Base-by-base conservation (phyloP, 345 rosid species). In the Aurinia saxatilis region DNA sequence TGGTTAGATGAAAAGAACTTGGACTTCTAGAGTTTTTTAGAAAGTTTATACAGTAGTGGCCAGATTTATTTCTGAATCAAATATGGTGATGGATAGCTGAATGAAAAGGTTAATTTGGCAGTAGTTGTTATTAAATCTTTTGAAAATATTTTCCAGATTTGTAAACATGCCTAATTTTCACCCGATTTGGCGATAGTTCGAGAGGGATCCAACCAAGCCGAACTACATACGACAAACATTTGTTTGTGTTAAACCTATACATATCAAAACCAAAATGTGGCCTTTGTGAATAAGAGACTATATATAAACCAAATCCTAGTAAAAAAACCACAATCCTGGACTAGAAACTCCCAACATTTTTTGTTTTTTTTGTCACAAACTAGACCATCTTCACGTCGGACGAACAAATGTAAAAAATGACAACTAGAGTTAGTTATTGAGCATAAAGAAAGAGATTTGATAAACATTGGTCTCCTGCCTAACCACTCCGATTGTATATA, bases 181-280 rank as follows among this genome's bases (percentile, higher is more conserved):
- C 73, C 35, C 66, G 57, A 60, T 67, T 79, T 5, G 93, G 82
- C 2, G 83, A 67, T 31, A 84, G 80, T 63, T 82, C 68, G 17
- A 87, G 77, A 10, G 93, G 95, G 49, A 84, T 85, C 97, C 91
- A 85, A 51, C 91, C 91, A 36, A 90, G 74, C 3, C 95, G 84
- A 37, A 90, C 84, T 2, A 79, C 54, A 85, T 82, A 3, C 93
- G 81, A 9, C 69, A 89, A n/a, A n/a, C n/a, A n/a, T n/a, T n/a
- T 89, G 74, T 90, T 85, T 14, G 75, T 70, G 45, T 85, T 89
- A 65, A 87, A n/a, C 91, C 95, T 90, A 29, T 12, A 67, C 17
- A 11, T 7, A 47, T 35, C 9, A 17, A 7, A 53, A 45, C 8
- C 1, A 55, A 27, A 45, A 10, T 2, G 0, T 25, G 3, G 1